Evolutionary conservation across 768 basidiomycete species (phyloP).

Genomic region (Tricholoma flavovirens): DNA sequence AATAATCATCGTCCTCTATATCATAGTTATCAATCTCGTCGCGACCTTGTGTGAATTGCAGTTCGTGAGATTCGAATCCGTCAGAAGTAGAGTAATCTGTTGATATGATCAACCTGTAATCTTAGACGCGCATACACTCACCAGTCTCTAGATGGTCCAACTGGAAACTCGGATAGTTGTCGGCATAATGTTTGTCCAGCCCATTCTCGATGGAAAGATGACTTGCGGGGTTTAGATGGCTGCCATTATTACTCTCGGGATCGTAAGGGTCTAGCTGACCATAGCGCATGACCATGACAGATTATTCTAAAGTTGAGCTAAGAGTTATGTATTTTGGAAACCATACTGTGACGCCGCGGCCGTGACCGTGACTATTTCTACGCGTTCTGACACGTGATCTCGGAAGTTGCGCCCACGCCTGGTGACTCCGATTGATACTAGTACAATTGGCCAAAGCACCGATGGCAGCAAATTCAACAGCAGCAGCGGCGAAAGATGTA

Average conservation of each 20-base stretch:
- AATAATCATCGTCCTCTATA: background rate
- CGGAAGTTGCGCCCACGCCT: background rate
- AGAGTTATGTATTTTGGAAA: no score
- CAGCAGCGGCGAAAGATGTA: conserved; percentile 29
- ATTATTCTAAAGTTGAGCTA: background rate
- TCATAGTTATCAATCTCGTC: conserved; percentile 1
- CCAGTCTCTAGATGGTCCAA: conserved; percentile 23
- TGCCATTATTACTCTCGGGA: background rate
- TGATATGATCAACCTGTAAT: background rate
- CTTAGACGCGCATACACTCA: conserved; percentile 29
- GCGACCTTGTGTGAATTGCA: background rate
- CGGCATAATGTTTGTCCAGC: conserved; percentile 4
- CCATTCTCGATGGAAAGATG: background rate
- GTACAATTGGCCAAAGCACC: background rate
- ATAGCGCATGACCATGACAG: background rate
- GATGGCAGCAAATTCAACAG: conserved; percentile 25
- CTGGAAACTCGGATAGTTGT: conserved; percentile 15
- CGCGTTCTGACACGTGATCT: background rate
- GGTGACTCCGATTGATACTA: no score
- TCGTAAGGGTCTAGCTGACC: background rate
- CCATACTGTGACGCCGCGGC: no score
- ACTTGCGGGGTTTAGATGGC: background rate
- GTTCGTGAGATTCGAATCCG: background rate
- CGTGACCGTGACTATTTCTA: no score
- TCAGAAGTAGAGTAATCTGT: background rate